Evolutionary conservation across 2,329 filamentous ascomycete genomes (phyloP), one percentile per base, ranked within the genome.

Genomic region (Thermoascus crustaceus): DNA sequence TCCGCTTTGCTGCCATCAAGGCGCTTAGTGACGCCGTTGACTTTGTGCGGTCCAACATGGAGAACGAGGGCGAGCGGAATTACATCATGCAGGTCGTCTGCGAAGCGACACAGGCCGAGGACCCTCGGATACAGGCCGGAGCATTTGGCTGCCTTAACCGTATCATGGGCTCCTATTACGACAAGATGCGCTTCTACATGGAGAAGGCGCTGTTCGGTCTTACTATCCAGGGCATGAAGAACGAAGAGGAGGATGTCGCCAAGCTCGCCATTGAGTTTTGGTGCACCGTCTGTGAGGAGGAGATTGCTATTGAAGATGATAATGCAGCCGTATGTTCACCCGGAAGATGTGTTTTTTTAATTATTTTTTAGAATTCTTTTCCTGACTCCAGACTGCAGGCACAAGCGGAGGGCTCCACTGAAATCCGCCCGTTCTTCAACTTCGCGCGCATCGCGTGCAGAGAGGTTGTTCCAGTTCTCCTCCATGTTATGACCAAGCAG

Each of bases 51-150:
- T 93, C 86, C 67, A 98, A 98, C 70, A 98, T 98, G 66, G 93
- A 95, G 67, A 91, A 96, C 55, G 91, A 98, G 66, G 91, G 89
- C 54, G 91, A 98, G 73, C 82, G 91, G 50, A 98, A 98, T 71
- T 98, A 96, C 72, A 98, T 98, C 58, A 98, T 98, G 91, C 91
- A 98, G 71, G 91, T 98, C 47, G 86, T 98, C 54, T 98, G 91
- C 68, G 91, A 98, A 71, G 91, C 91, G 51, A 98, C 91, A 37
- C 91, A 98, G 68, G 87, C 89, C 50, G 74, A 83, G 1, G 91
- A 98, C 63, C 77, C 76, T 40, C 78, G 87, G 57, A 93, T 98
- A 62, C 88, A 96, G 66, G 86, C 94, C 60, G 88, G 87, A 42
- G 85, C 91, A 27, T 98, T 95, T 60, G 91, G 91, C 52, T 96